phyloP scores from a whole-genome alignment of 169 alveolate species.

The Plasmodium inui region DNA sequence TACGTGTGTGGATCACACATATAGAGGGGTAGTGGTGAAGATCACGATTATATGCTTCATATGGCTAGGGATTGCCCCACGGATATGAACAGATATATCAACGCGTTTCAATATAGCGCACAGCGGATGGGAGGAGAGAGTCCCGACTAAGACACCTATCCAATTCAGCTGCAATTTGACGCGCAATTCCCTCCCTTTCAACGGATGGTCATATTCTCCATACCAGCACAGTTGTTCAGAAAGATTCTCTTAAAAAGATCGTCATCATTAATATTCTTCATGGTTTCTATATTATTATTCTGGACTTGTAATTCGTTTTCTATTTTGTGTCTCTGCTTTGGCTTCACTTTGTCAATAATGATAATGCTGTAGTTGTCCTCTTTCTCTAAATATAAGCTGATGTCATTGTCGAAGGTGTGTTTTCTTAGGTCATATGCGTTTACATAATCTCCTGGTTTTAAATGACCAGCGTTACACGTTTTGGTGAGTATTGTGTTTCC shows the following conservation, averaged over 20 bases:
- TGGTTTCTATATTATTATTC: conserved; percentile 63
- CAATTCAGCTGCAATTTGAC: not conserved
- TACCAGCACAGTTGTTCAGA: conserved; percentile 19
- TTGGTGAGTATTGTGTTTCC: conserved; percentile 59
- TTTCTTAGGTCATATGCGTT: conserved; percentile 72
- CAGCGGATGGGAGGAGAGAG: not conserved
- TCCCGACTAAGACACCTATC: not conserved
- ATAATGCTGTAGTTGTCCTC: conserved; percentile 60
- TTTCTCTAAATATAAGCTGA: conserved; percentile 32
- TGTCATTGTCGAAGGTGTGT: conserved; percentile 54
- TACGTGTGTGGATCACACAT: not conserved
- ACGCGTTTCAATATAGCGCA: not conserved
- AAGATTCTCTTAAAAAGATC: conserved; percentile 25
- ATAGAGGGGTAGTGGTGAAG: not conserved
- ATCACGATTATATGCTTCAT: not conserved
- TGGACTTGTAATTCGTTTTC: conserved; percentile 47
- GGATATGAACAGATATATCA: not conserved
- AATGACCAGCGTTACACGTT: conserved; percentile 67
- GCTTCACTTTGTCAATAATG: conserved; percentile 61
- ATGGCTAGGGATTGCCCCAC: not conserved
- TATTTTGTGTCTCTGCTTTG: conserved; percentile 52
- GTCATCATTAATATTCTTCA: conserved; percentile 44
- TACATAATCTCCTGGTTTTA: conserved; percentile 73
- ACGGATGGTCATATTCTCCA: conserved; percentile 31
- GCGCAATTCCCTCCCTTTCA: not conserved